Evolutionary conservation across 202 grass and related monocot species (phyloP), one percentile per base, ranked within the genome.

Genomic region (Schoenoplectus triqueter): DNA sequence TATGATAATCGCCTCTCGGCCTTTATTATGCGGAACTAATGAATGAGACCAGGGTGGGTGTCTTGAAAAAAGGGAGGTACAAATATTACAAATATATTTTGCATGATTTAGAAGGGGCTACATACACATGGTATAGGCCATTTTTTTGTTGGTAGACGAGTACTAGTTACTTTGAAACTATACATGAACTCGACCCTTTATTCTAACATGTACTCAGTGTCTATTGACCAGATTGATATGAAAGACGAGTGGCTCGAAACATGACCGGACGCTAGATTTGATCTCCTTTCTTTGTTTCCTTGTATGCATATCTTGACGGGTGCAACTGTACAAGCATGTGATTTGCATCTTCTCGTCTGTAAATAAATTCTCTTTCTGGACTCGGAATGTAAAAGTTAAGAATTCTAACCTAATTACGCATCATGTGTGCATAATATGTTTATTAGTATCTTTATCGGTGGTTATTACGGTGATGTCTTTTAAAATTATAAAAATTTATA

Each of bases 221-320:
- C 17, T 42, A 78, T 60, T 22, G 74, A 60, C 7, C 74, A 78
- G 74, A 2, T 78, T 78, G 74, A 78, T 78, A 31, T 78, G 6
- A 78, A 78, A 78, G 74, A 78, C 54, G 60, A 78, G 74, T 78
- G 54, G 74, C 31, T 31, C 22, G 74, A 44, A 78, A 60, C 54
- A 78, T 78, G 74, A 78, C 31, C 1, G n/a, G 54, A 17, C 1
- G 52, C 7, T 40, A 60, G 31, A 78, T 78, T 54, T 10, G 20
- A 20, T 59, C 22, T 78, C 10, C 48, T 74, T 39, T 15, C 9
- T 2, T 46, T 20, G 56, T 55, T 9, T 75, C 10, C 20, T 1
- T 55, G 50, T 22, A 10, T 75, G 31, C 31, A 39, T 75, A 39
- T 14, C 1, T 75, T 31, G 0, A 75, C 10, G 10, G 18, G 20